phyloP scores from a whole-genome alignment of 1,284 basidiomycete genomes.

The Tylopilus sp. region DNA sequence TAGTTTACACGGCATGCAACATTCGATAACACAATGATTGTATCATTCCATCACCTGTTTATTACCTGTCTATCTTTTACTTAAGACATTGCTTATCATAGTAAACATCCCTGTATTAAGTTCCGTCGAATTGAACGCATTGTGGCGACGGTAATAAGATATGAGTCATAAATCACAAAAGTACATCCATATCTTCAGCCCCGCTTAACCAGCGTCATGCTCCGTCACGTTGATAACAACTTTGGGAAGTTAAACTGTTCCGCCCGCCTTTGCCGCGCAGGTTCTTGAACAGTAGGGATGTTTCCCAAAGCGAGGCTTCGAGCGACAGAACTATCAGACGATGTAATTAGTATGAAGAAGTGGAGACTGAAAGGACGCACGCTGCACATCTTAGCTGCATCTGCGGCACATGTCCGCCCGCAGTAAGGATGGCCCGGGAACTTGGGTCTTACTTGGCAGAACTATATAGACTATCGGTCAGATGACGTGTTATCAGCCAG shows the following conservation, averaged over 20 bases:
- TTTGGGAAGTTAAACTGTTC: constrained; percentile 12
- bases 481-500: not conserved
- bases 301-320: constrained; percentile 35
- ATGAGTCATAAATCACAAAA: constrained; percentile 26
- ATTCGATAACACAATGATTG: not conserved
- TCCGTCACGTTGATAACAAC: not conserved
- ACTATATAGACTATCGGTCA: constrained; percentile 37
- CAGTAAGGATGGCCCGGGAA: constrained; percentile 54
- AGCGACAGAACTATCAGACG: constrained; percentile 29
- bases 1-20: not conserved
- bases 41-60: constrained; percentile 1
- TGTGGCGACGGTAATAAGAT: constrained; percentile 15
- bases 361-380: constrained; percentile 18
- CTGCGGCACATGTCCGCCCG: constrained; percentile 58
- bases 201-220: not conserved
- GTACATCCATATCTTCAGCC: not conserved
- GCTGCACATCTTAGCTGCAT: constrained; percentile 39
- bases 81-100: too few relatives aligned
- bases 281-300: constrained; percentile 37
- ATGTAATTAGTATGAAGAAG: constrained; percentile 1
- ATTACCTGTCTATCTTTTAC: too few relatives aligned
- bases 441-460: constrained; percentile 56
- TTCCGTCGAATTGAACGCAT: not conserved
- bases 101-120: not conserved
- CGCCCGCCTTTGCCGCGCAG: constrained; percentile 29